Evolutionary conservation across 345 rosid genomes (phyloP), one percentile per base, ranked within the genome.

Genomic region (Clarkia xantiana): DNA sequence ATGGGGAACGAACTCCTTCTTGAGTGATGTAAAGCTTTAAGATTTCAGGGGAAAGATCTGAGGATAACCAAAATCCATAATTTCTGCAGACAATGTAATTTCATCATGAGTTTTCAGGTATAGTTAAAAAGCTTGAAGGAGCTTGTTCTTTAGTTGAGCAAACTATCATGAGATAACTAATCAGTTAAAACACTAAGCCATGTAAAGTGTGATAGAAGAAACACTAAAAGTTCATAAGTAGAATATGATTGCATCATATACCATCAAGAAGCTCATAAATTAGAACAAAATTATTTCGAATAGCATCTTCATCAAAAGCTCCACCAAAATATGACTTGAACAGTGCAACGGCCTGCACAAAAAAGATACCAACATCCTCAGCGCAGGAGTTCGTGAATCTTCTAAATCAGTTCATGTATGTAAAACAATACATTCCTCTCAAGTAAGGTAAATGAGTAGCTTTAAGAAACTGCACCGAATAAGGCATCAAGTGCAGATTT

Each of bases 271-370:
- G 70, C 71, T 93, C 99, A 64, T 93, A 93, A 63, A 93, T 93
- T 54, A 93, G 71, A 61, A 93, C 99, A 62, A 93, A 93, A 69
- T 84, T 93, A 64, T 93, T 87, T 39, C 93, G 76, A 47, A 93
- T 87, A 22, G 99, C 94, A 54, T 93, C 96, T 76, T 93, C 99
- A 62, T 93, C 99, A 70, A 93, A 93, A 62, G 96, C 79, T 63
- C 99, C 96, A 49, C 99, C 96, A 52, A 93, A 93, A 70, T 87
- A 93, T 10, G 99, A 87, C 65, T 87, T 93, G 72, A 93, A 93
- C 68, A 93, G 71, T 18, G 94, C 74, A 65, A 93, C 95, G 46
- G 96, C 99, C 95, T 93, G 79, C 59, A 72, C 9, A 10, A 25
- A 56, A 51, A 23, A 51, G 1, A 55, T 3, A 40, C 10, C 4